Percentiles rank a stretch among this genome's conserved stretches.
Conservation (phyloP, 2,329 filamentous ascomycete genomes). For the Penicillium sp. region DNA sequence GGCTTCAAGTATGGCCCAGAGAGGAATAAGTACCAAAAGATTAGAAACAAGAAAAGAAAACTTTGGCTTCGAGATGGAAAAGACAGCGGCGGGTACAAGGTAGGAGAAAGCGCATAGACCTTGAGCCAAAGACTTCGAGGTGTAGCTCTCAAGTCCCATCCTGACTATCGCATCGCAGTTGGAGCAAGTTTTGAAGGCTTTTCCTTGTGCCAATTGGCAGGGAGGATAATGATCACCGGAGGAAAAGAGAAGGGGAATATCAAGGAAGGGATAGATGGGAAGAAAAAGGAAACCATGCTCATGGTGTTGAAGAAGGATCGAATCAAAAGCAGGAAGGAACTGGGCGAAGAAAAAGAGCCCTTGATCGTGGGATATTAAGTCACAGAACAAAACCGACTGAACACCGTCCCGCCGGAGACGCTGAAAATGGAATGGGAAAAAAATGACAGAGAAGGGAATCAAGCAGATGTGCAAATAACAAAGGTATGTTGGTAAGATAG, state of each 20-base stretch:
- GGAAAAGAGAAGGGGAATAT: conserved; percentile 11
- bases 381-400: conserved; percentile 17
- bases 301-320: conserved; percentile 7
- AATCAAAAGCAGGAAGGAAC: conserved; percentile 12
- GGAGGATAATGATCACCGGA: conserved; percentile 5
- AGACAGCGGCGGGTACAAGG: not conserved
- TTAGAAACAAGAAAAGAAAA: conserved; percentile 5
- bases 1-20: conserved; percentile 9
- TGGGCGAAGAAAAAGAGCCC: not conserved
- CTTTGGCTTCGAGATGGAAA: not conserved
- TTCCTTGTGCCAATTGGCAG: not conserved
- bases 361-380: conserved; percentile 8
- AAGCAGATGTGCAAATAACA: conserved; percentile 14
- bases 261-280: conserved; percentile 19
- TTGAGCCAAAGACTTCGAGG: not conserved
- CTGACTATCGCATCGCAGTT: conserved; percentile 3
- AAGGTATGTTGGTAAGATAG: conserved; percentile 16
- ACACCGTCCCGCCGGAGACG: conserved; percentile 21
- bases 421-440: conserved; percentile 5
- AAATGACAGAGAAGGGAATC: conserved; percentile 14
- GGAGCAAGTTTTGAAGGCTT: conserved; percentile 1
- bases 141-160: not conserved
- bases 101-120: not conserved
- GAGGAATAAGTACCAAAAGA: not conserved
- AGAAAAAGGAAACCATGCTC: conserved; percentile 15